Base-by-base conservation (phyloP, 1,284 basidiomycete species). In the Meira nashicola region DNA sequence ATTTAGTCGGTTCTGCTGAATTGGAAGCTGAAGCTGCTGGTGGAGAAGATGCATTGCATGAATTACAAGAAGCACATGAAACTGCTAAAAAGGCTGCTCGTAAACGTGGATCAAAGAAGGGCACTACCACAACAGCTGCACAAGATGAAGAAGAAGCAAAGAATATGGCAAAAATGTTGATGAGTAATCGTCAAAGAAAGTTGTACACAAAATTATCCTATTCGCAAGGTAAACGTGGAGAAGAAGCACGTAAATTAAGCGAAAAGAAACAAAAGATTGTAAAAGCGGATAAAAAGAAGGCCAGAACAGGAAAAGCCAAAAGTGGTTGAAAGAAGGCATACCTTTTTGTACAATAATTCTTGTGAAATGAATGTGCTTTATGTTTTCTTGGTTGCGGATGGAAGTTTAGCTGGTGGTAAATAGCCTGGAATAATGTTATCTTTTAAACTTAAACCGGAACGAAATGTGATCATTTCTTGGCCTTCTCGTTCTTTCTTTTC, bases 181-280 rank as follows among this genome's bases (percentile, higher is more conserved):
- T 98, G 86, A 94, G 90, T 81, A 95, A 93, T 82, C 93, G 90
- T 82, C 89, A 96, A 81, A 85, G 87, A 73, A 96, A 95, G 81
- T 80, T 98, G 71, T 97, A 95, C 81, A 91, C 94, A 80, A 89
- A 90, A 82, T 89, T 97, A 86, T 90, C 92, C 81, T 87, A 90
- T 79, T 87, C 87, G 63, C 85, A 93, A 78, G 84, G 85, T 77
- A 90, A 89, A 80, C 86, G 87, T 63, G 82, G 83, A 25, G 83
- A 84, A 39, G 92, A 95, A 87, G 68, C 64, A 58, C 55, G 60
- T 59, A 64, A 65, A 43, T 55, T 74, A 53, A 62, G 70, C 58
- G 59, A 70, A 57, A 74, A 52, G 46, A 75, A 71, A 71, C 70
- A 70, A 63, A 58, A 58, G 58, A 58, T 73, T 56, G 61, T 60